Conservation (phyloP, 2,329 filamentous ascomycete species). For the Phialophora expanda region DNA sequence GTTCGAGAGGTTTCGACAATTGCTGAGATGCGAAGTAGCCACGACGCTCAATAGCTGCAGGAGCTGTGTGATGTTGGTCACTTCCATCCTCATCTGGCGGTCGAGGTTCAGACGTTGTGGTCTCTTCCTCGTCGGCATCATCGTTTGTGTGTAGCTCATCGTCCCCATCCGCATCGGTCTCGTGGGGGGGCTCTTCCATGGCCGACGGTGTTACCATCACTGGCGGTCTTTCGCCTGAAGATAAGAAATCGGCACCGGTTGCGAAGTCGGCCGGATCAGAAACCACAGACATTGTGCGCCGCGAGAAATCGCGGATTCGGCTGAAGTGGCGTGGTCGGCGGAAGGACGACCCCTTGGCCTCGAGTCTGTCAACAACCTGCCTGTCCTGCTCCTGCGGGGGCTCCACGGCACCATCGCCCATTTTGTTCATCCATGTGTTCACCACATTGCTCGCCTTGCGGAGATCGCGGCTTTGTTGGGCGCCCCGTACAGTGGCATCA, state of each 20-base stretch:
- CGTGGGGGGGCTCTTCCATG: slow-evolving; percentile 49
- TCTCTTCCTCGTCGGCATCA: slow-evolving; percentile 62
- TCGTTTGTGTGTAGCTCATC: slow-evolving; percentile 87
- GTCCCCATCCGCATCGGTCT: slow-evolving; percentile 85
- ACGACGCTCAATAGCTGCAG: neutral
- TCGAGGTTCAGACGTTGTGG: slow-evolving; percentile 24
- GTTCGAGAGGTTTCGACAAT: neutral
- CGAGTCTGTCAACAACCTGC: slow-evolving; percentile 63
- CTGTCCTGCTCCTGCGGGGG: slow-evolving; percentile 67
- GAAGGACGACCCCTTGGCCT: slow-evolving; percentile 56
- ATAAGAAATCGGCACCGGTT: slow-evolving; percentile 42
- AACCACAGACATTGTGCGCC: slow-evolving; percentile 58
- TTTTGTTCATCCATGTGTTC: slow-evolving; percentile 83
- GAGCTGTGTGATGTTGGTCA: neutral
- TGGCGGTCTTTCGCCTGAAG: slow-evolving; percentile 48
- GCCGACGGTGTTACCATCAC: slow-evolving; percentile 50
- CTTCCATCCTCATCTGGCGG: slow-evolving; percentile 9
- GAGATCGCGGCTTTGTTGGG: slow-evolving; percentile 66
- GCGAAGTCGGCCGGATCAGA: slow-evolving; percentile 62
- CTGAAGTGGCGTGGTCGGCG: slow-evolving; percentile 52
- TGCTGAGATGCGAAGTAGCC: slow-evolving; percentile 25
- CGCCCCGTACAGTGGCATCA: slow-evolving; percentile 65
- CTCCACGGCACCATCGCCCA: slow-evolving; percentile 59
- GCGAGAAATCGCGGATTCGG: slow-evolving; percentile 54
- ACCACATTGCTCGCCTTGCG: slow-evolving; percentile 81